Conservation (phyloP, 148 eudicot species). For the Persicaria maculosa region DNA sequence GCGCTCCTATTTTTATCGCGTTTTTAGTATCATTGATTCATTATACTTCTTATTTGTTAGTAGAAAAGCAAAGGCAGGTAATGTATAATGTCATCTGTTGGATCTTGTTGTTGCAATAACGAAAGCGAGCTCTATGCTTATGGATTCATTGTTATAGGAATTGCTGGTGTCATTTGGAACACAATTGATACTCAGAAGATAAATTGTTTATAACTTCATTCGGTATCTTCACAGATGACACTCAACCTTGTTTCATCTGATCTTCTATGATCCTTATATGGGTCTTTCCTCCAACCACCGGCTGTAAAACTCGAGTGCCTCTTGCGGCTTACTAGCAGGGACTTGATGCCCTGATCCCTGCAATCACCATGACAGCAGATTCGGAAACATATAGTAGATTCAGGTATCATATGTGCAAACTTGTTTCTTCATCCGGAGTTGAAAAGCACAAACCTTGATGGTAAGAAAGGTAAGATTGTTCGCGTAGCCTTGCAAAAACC, state of each 20-base stretch:
- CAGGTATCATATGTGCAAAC: neutral
- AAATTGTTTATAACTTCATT: neutral
- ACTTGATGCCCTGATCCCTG: constrained; percentile 16
- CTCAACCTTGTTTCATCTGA: neutral
- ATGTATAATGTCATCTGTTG: neutral
- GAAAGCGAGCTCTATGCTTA: neutral
- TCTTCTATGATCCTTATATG: neutral
- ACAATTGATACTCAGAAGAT: neutral
- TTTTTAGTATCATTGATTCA: neutral
- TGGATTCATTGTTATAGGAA: neutral
- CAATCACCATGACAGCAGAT: neutral
- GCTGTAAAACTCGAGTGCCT: constrained; percentile 10
- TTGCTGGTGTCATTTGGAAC: neutral
- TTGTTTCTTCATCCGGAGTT: neutral
- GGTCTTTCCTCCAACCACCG: constrained; percentile 9
- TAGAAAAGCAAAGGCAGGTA: neutral
- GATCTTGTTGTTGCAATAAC: neutral
- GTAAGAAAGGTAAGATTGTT: constrained; percentile 29
- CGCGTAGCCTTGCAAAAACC: constrained; percentile 25
- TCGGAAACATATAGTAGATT: neutral
- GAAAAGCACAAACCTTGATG: constrained; percentile 20
- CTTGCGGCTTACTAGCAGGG: constrained; percentile 11
- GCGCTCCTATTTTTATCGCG: neutral
- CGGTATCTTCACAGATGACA: neutral
- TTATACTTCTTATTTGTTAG: neutral